These are phyloP conservation scores for Sambucus nigra DNA, from an alignment of 129 eudicot genomes.

Conservation along the genomic window DNA sequence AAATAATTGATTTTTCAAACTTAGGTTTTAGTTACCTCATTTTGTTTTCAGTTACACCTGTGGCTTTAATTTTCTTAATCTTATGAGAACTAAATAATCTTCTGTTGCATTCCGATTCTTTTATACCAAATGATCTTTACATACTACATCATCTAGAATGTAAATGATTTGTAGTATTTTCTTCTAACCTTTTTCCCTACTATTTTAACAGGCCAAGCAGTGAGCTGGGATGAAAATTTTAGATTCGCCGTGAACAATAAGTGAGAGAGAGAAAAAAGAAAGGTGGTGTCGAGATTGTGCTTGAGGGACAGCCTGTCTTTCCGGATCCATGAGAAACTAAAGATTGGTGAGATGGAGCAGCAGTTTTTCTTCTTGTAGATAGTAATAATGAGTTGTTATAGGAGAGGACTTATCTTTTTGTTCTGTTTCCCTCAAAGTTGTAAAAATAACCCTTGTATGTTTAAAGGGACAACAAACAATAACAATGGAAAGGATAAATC, in stretches of 20 bases:
- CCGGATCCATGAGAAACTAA: neutral
- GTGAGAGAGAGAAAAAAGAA: neutral
- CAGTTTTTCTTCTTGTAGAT: slow-evolving; percentile 18
- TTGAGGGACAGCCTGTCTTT: neutral
- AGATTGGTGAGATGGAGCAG: slow-evolving; percentile 7
- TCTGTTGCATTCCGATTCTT: too few relatives aligned
- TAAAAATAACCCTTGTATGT: slow-evolving; percentile 3
- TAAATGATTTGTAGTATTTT: too few relatives aligned
- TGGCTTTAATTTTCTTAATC: too few relatives aligned
- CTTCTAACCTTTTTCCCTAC: neutral
- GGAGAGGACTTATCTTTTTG: neutral
- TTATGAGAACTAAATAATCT: too few relatives aligned
- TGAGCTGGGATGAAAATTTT: slow-evolving; percentile 9
- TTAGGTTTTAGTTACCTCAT: too few relatives aligned
- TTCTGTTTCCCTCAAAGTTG: neutral
- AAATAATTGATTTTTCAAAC: too few relatives aligned
- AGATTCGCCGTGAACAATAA: neutral
- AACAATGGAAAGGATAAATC: neutral
- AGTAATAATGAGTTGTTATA: slow-evolving; percentile 13
- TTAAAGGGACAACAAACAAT: neutral
- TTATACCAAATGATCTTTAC: too few relatives aligned
- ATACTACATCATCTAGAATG: too few relatives aligned
- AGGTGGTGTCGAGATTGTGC: neutral
- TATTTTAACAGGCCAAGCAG: slow-evolving; percentile 31
- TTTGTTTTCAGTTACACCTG: too few relatives aligned